Evolutionary conservation across 1,284 basidiomycete species (phyloP), one percentile per base, ranked within the genome.

Genomic region (Gymnopus androsaceus): DNA sequence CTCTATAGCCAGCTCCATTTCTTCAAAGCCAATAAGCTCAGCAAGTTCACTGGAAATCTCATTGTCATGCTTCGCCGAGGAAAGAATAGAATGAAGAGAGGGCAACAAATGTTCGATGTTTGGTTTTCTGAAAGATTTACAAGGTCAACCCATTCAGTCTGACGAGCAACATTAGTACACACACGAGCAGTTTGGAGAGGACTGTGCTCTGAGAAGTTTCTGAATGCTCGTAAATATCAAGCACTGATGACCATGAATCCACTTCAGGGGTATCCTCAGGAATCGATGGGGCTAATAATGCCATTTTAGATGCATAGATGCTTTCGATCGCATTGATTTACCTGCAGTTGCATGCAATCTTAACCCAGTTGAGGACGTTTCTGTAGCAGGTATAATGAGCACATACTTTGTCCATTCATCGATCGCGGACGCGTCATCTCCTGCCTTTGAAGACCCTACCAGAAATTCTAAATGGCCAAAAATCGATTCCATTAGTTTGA

Each of bases 1-100:
- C 42, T 83, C 77, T 73, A 77, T 78, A 25, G 81, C 82, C 44
- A 87, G 69, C 42, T 93, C 92, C 33, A 95, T 83, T 28, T 91
- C 83, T 60, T 96, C 92, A 65, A 90, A 94, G 0, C 95, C 95
- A 48, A 96, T 72, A n/a, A 90, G 75, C 60, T 97, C 94, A 2
- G 82, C 85, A 1, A 97, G 71, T 61, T 92, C 87, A 31, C 76
- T 81, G 25, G 92, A 92, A 30, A 95, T 86, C n/a, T 83, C 82
- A 44, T 94, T 90, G 60, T 88, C 69, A 8, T 61, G 66, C 49
- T 69, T 67, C 47, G 63, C 54, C 3, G 73, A 77, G 2, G 71
- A 72, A 19, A 79, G 61, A 44, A 71, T 65, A 8, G 62, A 55
- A 25, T 62, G 59, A 25, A 78, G 52, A 14, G 69, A 65, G 30